Conservation (phyloP, 805 yeast species). For the Yamadazyma sp. region DNA sequence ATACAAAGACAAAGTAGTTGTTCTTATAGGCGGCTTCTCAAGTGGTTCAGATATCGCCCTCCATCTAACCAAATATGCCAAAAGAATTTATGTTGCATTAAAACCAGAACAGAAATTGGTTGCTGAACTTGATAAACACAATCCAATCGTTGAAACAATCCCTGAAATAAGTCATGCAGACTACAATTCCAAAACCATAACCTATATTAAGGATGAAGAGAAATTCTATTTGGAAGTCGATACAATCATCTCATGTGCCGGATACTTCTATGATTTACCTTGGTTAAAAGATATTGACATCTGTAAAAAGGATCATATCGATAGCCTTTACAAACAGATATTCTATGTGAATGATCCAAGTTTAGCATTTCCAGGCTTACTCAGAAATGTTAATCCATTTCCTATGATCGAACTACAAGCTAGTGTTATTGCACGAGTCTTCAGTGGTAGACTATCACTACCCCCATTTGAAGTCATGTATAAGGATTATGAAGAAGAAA, state of each 20-base stretch:
- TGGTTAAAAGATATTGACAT: conserved; percentile 24
- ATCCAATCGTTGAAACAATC: conserved; percentile 8
- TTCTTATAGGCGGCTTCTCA: conserved; percentile 75
- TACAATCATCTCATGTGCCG: conserved; percentile 34
- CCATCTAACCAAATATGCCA: conserved; percentile 47
- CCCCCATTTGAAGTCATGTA: conserved; percentile 39
- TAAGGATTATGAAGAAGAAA: conserved; percentile 26
- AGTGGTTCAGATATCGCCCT: conserved; percentile 73
- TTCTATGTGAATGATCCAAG: conserved; percentile 47
- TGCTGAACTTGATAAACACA: conserved; percentile 3
- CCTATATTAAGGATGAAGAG: conserved; percentile 1
- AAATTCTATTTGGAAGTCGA: conserved; percentile 17
- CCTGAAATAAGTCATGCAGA: conserved; percentile 26
- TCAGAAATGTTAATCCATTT: conserved; percentile 48
- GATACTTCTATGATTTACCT: conserved; percentile 36
- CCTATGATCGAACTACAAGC: conserved; percentile 51
- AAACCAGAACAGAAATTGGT: conserved; percentile 9
- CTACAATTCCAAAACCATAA: conserved; percentile 17
- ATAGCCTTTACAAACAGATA: conserved; percentile 41
- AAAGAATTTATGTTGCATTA: conserved; percentile 21
- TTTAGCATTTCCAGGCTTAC: conserved; percentile 39
- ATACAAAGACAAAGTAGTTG: conserved; percentile 39
- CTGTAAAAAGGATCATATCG: conserved; percentile 13
- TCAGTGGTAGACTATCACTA: conserved; percentile 40
- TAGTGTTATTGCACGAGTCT: conserved; percentile 37